A percentile compares a stretch with the other conserved stretches of the same genome.
Conservation (phyloP, 2,329 filamentous ascomycete genomes). For the Pseudocercospora cruenta region DNA sequence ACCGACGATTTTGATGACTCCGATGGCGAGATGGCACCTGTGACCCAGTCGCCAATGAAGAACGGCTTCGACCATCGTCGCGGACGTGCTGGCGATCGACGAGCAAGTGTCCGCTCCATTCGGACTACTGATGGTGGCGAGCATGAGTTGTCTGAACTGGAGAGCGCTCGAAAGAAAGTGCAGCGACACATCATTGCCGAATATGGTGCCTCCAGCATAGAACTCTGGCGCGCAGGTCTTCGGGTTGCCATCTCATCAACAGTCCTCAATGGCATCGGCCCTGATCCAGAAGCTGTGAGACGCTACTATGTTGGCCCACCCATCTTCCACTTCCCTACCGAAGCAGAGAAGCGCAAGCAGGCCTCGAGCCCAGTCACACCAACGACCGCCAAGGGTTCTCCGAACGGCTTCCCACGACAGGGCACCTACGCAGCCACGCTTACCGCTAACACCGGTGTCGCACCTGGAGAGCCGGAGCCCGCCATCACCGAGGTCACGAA, state of each 20-base stretch:
- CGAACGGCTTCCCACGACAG: constrained; percentile 12
- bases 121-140: constrained; percentile 32
- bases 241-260: constrained; percentile 38
- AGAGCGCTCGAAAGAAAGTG: constrained; percentile 44
- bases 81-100: constrained; percentile 27
- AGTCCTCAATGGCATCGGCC: constrained; percentile 32
- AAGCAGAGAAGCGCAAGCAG: constrained; percentile 11
- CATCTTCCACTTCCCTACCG: constrained; percentile 15
- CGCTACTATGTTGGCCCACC: constrained; percentile 20
- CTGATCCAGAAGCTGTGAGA: constrained; percentile 18
- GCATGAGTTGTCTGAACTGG: constrained; percentile 37
- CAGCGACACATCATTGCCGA: constrained; percentile 45
- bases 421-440: constrained; percentile 36
- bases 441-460: constrained; percentile 21
- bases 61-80: constrained; percentile 18
- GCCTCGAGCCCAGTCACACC: constrained; percentile 13
- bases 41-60: constrained; percentile 3
- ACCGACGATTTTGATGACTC: constrained; percentile 10
- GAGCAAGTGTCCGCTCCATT: constrained; percentile 34
- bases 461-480: constrained; percentile 29
- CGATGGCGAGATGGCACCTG: neutral
- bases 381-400: constrained; percentile 2
- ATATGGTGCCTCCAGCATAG: constrained; percentile 36
- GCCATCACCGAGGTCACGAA: constrained; percentile 37
- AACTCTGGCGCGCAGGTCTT: constrained; percentile 45